Evolutionary conservation across 2,329 filamentous ascomycete genomes (phyloP).

Genomic region (Cucurbitaria berberidis): DNA sequence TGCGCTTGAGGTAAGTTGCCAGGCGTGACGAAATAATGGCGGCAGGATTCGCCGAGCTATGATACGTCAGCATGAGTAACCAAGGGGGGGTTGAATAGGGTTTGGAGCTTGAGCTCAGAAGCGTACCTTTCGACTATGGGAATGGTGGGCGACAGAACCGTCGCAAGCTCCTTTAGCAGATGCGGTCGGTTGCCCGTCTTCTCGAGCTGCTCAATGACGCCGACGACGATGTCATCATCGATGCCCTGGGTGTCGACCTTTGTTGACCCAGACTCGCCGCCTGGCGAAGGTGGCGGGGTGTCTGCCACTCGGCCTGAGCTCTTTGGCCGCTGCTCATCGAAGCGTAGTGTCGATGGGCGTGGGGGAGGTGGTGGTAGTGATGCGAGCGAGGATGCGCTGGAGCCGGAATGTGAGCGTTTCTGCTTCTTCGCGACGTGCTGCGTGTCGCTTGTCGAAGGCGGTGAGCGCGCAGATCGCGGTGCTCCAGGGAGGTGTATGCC

Average conservation of each 20-base stretch:
- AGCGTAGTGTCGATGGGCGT: constrained; percentile 54
- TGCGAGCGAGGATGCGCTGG: constrained; percentile 49
- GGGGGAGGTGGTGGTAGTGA: too few species aligned
- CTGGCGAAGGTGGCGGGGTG: constrained; percentile 80
- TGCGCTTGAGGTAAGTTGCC: constrained; percentile 85
- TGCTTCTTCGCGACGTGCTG: constrained; percentile 64
- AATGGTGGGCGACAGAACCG: constrained; percentile 75
- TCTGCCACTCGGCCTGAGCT: constrained; percentile 59
- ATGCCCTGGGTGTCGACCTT: constrained; percentile 82
- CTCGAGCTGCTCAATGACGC: constrained; percentile 85
- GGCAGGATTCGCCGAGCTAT: constrained; percentile 91
- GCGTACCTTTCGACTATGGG: constrained; percentile 91
- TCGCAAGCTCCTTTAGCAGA: constrained; percentile 90
- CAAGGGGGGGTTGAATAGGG: constrained; percentile 13
- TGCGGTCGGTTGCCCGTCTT: constrained; percentile 91
- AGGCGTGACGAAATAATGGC: constrained; percentile 94
- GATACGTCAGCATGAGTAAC: constrained; percentile 44
- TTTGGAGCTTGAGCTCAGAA: constrained; percentile 12
- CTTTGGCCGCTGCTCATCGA: constrained; percentile 54
- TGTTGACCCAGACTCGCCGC: constrained; percentile 54
- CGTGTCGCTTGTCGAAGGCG: constrained; percentile 62
- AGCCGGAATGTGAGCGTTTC: constrained; percentile 74
- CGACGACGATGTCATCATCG: constrained; percentile 94
- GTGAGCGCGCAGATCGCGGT: constrained; percentile 61
- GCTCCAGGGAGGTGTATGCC: constrained; percentile 78